Conservation (phyloP, 768 basidiomycete genomes). For the Naganishia randhawae region DNA sequence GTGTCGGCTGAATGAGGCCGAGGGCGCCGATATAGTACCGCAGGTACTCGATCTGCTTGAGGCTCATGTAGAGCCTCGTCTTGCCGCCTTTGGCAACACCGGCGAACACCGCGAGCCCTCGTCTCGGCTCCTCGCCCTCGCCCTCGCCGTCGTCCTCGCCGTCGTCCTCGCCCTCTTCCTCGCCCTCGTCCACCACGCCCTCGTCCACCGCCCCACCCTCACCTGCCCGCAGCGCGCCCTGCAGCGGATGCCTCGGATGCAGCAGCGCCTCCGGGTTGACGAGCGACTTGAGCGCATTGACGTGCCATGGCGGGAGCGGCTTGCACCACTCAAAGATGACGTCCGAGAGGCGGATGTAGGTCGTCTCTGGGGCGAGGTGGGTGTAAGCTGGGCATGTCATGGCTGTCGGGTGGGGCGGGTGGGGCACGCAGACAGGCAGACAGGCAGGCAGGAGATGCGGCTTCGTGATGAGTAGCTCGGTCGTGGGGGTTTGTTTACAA, state of each 20-base stretch:
- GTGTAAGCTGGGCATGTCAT: neutral
- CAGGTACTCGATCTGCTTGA: slow-evolving; percentile 44
- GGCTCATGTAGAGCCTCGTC: slow-evolving; percentile 35
- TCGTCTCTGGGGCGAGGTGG: neutral
- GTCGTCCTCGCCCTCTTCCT: too few species aligned
- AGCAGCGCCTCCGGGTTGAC: slow-evolving; percentile 29
- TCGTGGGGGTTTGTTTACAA: neutral
- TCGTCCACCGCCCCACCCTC: too few species aligned
- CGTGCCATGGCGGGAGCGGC: slow-evolving; percentile 36
- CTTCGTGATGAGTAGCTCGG: neutral
- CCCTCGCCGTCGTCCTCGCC: too few species aligned
- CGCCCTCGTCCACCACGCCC: too few species aligned
- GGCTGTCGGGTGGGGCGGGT: neutral
- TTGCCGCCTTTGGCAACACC: slow-evolving; percentile 28
- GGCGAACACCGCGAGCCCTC: neutral
- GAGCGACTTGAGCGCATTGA: slow-evolving; percentile 38
- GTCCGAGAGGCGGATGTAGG: slow-evolving; percentile 7
- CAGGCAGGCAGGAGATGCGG: neutral
- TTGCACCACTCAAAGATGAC: slow-evolving; percentile 33
- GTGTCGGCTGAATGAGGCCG: slow-evolving; percentile 35
- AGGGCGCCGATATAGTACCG: slow-evolving; percentile 44
- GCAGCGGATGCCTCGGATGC: slow-evolving; percentile 40
- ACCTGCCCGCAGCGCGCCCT: neutral
- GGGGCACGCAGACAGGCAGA: neutral
- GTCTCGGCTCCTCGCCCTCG: too few species aligned